Evolutionary conservation across 2,329 filamentous ascomycete species (phyloP), one percentile per base, ranked within the genome.

Genomic region (Domatiomyces globalis): DNA sequence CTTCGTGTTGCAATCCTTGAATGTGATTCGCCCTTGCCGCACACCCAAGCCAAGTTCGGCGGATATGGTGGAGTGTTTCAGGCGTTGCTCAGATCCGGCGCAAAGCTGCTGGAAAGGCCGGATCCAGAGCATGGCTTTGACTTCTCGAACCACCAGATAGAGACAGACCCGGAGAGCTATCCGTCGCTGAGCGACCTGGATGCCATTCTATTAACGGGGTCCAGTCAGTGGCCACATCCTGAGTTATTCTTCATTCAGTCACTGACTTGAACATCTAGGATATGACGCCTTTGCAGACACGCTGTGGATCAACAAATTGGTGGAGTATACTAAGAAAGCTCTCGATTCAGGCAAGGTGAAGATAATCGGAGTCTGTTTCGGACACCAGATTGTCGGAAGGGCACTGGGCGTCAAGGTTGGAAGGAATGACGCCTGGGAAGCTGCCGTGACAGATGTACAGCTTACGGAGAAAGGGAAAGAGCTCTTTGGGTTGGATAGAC

Each of bases 351-450:
- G 75, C 22, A 72, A 79, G 0, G 77, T 92, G 6, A 77, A 80
- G 36, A 68, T 89, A n/a, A 73, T 94, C 15, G 87, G 87, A 9
- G 76, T 92, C 15, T 94, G 87, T 67, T 94, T 90, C 65, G 87
- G 87, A 4, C 87, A 94, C 65, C 87, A 94, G 70, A 88, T 94
- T 61, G 70, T 92, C 44, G 86, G 78, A 1, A 75, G 87, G 49
- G 85, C 86, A 1, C 64, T 89, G 58, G 85, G 80, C 2, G 76
- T 70, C 18, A 76, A 78, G 59, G 84, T 94, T 2, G 81, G 74
- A 36, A 71, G 80, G 50, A 85, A 79, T 63, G 74, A 80, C 20
- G 66, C 70, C 18, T 94, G 87, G 88, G 88, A 94, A 69, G 71
- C 85, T n/a, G 80, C 83, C 48, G 87, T 92, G 2, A 78, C 78